These are phyloP conservation scores for Lithocarpus polystachyus DNA, from an alignment of 306 rosid species.

Conservation along the genomic window DNA sequence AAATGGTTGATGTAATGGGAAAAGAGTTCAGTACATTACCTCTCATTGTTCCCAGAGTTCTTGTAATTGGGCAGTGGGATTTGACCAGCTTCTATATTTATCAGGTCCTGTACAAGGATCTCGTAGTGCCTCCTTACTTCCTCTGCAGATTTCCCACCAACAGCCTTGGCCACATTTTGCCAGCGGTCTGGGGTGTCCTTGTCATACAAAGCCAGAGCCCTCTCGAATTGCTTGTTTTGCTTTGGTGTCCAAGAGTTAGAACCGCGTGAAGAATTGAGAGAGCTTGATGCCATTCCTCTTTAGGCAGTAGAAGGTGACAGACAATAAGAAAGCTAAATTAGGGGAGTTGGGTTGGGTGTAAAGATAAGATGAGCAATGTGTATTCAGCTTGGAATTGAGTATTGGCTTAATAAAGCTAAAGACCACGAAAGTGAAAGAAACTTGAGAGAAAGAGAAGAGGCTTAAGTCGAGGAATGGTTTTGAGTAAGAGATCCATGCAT, in stretches of 20 bases:
- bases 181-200: constrained; percentile 83
- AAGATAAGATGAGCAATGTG: not conserved
- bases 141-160: constrained; percentile 70
- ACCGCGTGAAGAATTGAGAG: constrained; percentile 22
- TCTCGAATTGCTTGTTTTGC: constrained; percentile 79
- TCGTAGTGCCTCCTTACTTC: constrained; percentile 81
- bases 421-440: not conserved
- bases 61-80: constrained; percentile 68
- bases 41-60: constrained; percentile 34
- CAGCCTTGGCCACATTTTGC: constrained; percentile 83
- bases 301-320: not conserved
- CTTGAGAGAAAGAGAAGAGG: not conserved
- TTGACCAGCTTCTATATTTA: constrained; percentile 68
- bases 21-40: constrained; percentile 37
- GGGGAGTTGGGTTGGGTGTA: not conserved
- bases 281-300: constrained; percentile 35
- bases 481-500: constrained; percentile 14
- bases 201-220: constrained; percentile 79
- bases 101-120: constrained; percentile 69
- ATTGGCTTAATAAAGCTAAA: not conserved
- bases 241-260: constrained; percentile 63
- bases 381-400: not conserved
- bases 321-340: not conserved
- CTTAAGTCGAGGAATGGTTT: constrained; percentile 24
- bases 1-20: not conserved